These are phyloP conservation scores for Penicillium frequentans DNA, from an alignment of 2,329 filamentous ascomycete genomes.

Conservation along the genomic window DNA sequence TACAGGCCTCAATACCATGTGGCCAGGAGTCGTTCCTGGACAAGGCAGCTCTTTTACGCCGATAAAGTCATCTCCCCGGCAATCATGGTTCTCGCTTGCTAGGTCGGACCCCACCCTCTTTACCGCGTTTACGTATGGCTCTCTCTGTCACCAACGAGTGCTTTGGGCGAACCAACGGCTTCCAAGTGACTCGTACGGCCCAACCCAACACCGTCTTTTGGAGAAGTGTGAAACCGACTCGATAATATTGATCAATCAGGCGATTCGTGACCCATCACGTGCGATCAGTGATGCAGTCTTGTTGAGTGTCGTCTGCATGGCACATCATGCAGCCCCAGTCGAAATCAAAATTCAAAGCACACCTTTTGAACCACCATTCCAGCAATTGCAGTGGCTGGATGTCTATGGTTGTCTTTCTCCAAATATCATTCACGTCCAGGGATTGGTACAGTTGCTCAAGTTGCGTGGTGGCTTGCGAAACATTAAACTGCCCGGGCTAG, in stretches of 20 bases:
- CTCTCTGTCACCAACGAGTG: slow-evolving; percentile 34
- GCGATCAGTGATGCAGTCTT: slow-evolving; percentile 36
- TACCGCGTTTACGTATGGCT: slow-evolving; percentile 32
- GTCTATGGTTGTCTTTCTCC: slow-evolving; percentile 36
- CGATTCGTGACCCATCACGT: slow-evolving; percentile 31
- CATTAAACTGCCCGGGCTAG: slow-evolving; percentile 37
- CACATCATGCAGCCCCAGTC: slow-evolving; percentile 30
- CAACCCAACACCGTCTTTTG: slow-evolving; percentile 24
- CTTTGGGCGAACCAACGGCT: slow-evolving; percentile 29
- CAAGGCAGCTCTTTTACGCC: background rate
- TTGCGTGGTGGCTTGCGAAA: slow-evolving; percentile 38
- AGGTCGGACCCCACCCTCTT: slow-evolving; percentile 30
- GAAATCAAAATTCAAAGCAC: slow-evolving; percentile 11
- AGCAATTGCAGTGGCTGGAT: slow-evolving; percentile 37
- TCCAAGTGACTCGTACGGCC: slow-evolving; percentile 18
- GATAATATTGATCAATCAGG: slow-evolving; percentile 36
- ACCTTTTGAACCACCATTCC: slow-evolving; percentile 37
- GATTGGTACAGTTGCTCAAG: slow-evolving; percentile 36
- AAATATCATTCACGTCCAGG: slow-evolving; percentile 37
- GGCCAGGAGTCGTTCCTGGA: slow-evolving; percentile 29
- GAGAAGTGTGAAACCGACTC: slow-evolving; percentile 33
- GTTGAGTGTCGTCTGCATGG: slow-evolving; percentile 38
- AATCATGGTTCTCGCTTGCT: slow-evolving; percentile 32
- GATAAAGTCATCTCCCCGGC: background rate
- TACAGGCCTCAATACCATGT: slow-evolving; percentile 27